Percentiles rank a stretch among this genome's conserved stretches.
Conservation (phyloP, 1,284 basidiomycete species). For the Anthracocystis panici-leucophaei region DNA sequence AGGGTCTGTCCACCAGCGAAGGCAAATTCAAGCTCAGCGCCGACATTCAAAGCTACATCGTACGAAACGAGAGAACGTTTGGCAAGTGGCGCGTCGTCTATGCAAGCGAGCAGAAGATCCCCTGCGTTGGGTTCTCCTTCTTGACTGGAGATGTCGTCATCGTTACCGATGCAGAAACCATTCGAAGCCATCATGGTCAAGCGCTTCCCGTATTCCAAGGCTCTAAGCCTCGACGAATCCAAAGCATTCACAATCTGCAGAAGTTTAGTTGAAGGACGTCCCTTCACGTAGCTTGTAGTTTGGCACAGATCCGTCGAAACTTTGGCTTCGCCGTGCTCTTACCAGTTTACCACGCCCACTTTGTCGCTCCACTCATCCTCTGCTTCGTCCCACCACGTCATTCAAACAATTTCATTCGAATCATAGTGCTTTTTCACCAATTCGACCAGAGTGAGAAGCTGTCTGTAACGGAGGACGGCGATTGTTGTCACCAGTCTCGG, state of each 20-base stretch:
- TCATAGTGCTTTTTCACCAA: too few species aligned
- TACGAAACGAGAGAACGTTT: not conserved
- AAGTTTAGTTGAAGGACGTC: not conserved
- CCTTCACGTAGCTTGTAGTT: too few species aligned
- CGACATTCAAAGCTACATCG: slow-evolving; percentile 10
- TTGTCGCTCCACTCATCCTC: too few species aligned
- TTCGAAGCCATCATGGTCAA: not conserved
- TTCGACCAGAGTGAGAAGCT: too few species aligned
- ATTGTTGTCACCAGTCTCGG: too few species aligned
- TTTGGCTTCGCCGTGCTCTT: too few species aligned
- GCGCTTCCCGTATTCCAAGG: not conserved
- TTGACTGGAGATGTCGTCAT: slow-evolving; percentile 6
- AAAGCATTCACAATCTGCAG: not conserved
- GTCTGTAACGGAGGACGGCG: too few species aligned
- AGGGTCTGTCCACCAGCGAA: slow-evolving; percentile 1
- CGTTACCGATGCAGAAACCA: slow-evolving; percentile 10
- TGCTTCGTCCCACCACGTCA: too few species aligned
- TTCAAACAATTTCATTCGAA: too few species aligned
- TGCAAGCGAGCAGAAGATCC: not conserved
- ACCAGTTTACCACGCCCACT: too few species aligned
- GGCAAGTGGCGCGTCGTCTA: slow-evolving; percentile 9
- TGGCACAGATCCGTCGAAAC: too few species aligned
- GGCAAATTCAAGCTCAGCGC: not conserved
- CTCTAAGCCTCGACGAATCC: not conserved
- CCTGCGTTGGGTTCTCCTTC: not conserved